Evolutionary conservation across 1,284 basidiomycete genomes (phyloP).

Genomic region (Pyrrhoderma noxium): DNA sequence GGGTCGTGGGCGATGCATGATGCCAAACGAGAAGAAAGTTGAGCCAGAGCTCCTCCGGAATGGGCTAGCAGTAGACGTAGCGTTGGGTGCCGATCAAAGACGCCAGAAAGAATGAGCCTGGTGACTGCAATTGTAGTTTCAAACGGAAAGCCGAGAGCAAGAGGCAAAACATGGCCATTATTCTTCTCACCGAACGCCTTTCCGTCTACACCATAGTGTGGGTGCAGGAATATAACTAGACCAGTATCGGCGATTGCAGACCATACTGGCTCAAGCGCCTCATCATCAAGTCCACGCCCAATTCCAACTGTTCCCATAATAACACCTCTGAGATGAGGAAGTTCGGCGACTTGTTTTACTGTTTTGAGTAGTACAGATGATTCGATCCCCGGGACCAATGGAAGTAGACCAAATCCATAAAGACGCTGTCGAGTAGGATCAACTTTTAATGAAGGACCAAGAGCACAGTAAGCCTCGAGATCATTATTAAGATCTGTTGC

Average conservation of each 20-base stretch:
- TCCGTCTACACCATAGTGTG: conserved; percentile 70
- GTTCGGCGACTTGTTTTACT: conserved; percentile 54
- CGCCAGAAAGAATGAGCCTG: conserved; percentile 72
- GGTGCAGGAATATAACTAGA: conserved; percentile 75
- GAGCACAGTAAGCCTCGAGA: conserved; percentile 70
- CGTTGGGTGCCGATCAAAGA: conserved; percentile 68
- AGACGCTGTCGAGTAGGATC: conserved; percentile 43
- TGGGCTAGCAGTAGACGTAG: conserved; percentile 77
- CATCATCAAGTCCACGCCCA: conserved; percentile 76
- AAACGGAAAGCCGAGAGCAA: conserved; percentile 83
- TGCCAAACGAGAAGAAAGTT: conserved; percentile 73
- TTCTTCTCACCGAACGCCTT: conserved; percentile 64
- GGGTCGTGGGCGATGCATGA: conserved; percentile 83
- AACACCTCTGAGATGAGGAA: conserved; percentile 67
- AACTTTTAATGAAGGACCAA: conserved; percentile 37
- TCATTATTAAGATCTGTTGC: conserved; percentile 68
- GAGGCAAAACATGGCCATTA: conserved; percentile 80
- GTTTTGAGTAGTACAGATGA: conserved; percentile 49
- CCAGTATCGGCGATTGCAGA: conserved; percentile 56
- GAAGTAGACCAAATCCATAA: conserved; percentile 80
- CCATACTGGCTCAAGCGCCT: conserved; percentile 71
- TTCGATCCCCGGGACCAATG: conserved; percentile 62
- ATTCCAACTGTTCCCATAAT: conserved; percentile 77
- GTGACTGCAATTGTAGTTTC: conserved; percentile 80
- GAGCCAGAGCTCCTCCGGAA: conserved; percentile 76